Percentiles rank a stretch among this genome's conserved stretches.
These are phyloP conservation scores for Neocallimastix lanati DNA, from an alignment of 192 early-diverging fungal species.

Conservation along the genomic window DNA sequence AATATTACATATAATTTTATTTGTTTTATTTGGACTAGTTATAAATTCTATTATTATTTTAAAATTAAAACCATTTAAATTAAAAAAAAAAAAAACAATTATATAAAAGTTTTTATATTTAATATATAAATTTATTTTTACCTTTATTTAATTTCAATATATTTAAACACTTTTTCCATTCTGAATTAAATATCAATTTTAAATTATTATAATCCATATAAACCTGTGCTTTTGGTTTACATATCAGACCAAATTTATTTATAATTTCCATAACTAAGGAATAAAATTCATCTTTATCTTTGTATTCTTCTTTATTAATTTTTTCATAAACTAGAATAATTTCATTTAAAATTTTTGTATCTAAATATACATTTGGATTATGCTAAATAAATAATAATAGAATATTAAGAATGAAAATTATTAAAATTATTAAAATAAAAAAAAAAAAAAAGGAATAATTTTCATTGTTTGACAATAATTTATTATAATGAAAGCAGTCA, in stretches of 20 bases:
- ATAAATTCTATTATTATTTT: neutral
- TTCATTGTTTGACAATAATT: too few relatives aligned
- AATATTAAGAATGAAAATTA: too few relatives aligned
- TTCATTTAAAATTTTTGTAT: neutral
- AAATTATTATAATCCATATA: neutral
- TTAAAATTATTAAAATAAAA: too few relatives aligned
- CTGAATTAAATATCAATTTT: neutral
- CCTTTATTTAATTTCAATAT: neutral
- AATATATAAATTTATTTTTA: neutral
- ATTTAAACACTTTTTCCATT: neutral
- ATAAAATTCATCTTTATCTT: neutral
- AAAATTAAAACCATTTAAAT: too few relatives aligned
- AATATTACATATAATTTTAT: neutral
- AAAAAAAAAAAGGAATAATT: too few relatives aligned
- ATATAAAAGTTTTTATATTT: too few relatives aligned
- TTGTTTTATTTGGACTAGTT: neutral
- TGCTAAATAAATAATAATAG: too few relatives aligned
- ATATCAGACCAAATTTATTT: neutral
- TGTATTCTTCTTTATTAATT: neutral
- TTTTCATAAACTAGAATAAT: neutral
- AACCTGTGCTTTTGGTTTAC: neutral
- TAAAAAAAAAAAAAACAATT: too few relatives aligned
- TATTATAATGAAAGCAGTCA: too few relatives aligned
- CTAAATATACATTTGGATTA: neutral
- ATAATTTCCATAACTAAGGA: neutral